Evolutionary conservation across 169 alveolate species (phyloP), one percentile per base, ranked within the genome.

Genomic region (Cryptosporidium sp.): DNA sequence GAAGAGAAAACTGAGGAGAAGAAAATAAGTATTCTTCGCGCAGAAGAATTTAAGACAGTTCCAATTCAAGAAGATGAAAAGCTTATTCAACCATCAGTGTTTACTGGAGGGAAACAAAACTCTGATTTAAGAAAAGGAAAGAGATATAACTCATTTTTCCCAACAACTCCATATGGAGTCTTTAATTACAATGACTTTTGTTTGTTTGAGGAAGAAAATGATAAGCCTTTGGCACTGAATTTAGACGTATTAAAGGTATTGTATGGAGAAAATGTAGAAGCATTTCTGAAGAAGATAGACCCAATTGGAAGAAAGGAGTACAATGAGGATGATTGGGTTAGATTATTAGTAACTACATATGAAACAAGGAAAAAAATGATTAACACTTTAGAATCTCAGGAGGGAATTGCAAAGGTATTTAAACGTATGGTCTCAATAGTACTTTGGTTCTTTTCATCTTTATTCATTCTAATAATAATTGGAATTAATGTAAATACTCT

Each of bases 401-500:
- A 95, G 51, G 94, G 97, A 60, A 92, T 95, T 33, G 93, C 95
- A 71, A 93, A 87, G 67, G 95, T 95, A 62, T 93, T 95, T 16
- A 85, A 91, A 61, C 48, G 97, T 48, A 75, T 95, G 86, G 91
- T 95, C 75, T 95, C 97, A 2, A 93, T 91, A 39, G 92, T 91
- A 45, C 56, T 94, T 56, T 93, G 96, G 93, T 72, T 94, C 75
- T 51, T 93, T 23, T 93, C 96, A 21, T 69, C 87, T 3, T 94
- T 95, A 37, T 93, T 91, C 48, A 85, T 95, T 56, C 86, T 95
- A 51, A 93, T 94, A 69, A 92, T 94, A 18, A 75, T 94, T 56
- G 97, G 97, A 0, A 94, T 95, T 2, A 92, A 95, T 42, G 94
- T 94, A 6, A 97, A 95, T 91, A 95, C 96, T 35, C 91, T 95